Evolutionary conservation across 371 early-diverging fungal species (phyloP), one percentile per base, ranked within the genome.

Genomic region (Apophysomyces elegans): DNA sequence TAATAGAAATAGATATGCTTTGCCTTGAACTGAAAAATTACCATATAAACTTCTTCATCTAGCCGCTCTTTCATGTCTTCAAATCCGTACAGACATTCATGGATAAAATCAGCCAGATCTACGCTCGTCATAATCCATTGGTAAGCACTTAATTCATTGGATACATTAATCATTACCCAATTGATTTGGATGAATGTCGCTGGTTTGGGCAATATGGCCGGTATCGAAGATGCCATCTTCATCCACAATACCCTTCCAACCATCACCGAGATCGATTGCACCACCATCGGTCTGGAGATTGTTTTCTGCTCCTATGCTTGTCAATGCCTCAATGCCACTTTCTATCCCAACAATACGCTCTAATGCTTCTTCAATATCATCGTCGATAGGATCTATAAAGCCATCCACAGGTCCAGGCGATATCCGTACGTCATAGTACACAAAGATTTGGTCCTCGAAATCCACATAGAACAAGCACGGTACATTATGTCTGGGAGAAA

Each of bases 381-480:
- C 84, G 36, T 80, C 78, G n/a, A 79, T 73, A 0, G 59, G 21
- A 67, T 83, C 84, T 37, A 80, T 73, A 64, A 83, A 83, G 2
- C 80, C 77, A 26, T 66, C 68, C 5, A 83, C 84, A 6, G 80
- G 79, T 5, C 80, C 78, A 39, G 84, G 73, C 0, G 79, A 67
- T 37, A 88, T 78, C 26, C 73, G 79, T 6, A 92, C 73, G 66
- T 92, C 89, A 71, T 92, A 88, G 69, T 92, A 92, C 2, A 89
- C 91, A 80, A 79, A 91, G n/a, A 92, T 88, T 38, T 90, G 88
- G 70, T 92, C 91, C 56, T 92, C 90, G 74, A 90, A 92, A 68
- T 92, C 93, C 11, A 92, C 91, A 63, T 91, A 92, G 62, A 92
- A 90, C 39, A 92, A 68, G 58, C 93, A 92, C 4, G 93, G 93